phyloP scores from a whole-genome alignment of 371 early-diverging fungal genomes.

The Mucor piriformis region DNA sequence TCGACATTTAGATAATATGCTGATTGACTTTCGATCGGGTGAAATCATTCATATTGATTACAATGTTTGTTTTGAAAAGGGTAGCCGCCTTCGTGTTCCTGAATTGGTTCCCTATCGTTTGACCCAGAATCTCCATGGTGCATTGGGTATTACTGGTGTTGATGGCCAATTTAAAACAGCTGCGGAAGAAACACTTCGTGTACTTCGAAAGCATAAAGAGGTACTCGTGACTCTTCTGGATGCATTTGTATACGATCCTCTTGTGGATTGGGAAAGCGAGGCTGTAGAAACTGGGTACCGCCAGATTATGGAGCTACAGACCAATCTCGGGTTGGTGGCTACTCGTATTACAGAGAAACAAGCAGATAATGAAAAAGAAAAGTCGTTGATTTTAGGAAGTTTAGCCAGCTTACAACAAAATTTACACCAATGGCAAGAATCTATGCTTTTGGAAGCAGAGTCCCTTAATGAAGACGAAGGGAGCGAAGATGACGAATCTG shows the following conservation, averaged over 20 bases:
- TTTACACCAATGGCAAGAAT: conserved; percentile 32
- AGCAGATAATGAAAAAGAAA: conserved; percentile 25
- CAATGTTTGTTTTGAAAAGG: conserved; percentile 98
- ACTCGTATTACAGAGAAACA: conserved; percentile 40
- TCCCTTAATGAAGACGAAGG: conserved; percentile 19
- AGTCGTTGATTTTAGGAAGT: conserved; percentile 8
- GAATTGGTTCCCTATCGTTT: conserved; percentile 97
- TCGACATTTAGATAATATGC: conserved; percentile 97
- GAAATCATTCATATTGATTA: conserved; percentile 98
- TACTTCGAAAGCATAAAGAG: conserved; percentile 79
- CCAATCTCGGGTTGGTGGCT: conserved; percentile 41
- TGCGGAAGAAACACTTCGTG: conserved; percentile 74
- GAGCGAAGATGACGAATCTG: conserved; percentile 8
- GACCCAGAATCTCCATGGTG: conserved; percentile 83
- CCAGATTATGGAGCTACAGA: conserved; percentile 46
- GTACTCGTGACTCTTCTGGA: conserved; percentile 85
- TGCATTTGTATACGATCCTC: conserved; percentile 94
- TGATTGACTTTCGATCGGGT: conserved; percentile 84
- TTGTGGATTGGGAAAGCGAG: conserved; percentile 67
- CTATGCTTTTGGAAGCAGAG: conserved; percentile 19
- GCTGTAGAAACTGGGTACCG: conserved; percentile 38
- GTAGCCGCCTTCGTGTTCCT: conserved; percentile 84
- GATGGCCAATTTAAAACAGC: conserved; percentile 82
- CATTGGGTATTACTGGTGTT: conserved; percentile 78
- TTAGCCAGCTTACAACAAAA: conserved; percentile 17